Conservation (phyloP, 208 protist species). For the Histomonas meleagridis region DNA sequence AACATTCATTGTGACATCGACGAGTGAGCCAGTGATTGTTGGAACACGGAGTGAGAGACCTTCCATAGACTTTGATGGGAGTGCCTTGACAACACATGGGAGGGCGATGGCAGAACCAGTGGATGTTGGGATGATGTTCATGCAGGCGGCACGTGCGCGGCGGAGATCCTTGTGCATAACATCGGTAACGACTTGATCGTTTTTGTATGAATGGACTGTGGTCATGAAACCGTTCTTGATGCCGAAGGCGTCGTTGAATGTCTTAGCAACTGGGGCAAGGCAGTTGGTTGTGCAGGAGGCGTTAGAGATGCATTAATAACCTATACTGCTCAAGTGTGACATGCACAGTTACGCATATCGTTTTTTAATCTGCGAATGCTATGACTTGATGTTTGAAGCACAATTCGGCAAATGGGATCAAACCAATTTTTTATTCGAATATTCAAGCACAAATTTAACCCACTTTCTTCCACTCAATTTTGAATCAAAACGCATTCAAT, state of each 20-base stretch:
- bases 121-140: constrained; percentile 96
- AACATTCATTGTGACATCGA: constrained; percentile 86
- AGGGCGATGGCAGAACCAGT: constrained; percentile 97
- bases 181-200: constrained; percentile 92
- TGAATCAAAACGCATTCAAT: no score
- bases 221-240: constrained; percentile 88
- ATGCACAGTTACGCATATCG: no score
- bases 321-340: no score
- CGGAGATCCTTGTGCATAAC: constrained; percentile 88
- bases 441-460: no score
- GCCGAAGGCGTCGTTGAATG: constrained; percentile 83
- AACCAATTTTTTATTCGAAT: no score
- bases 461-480: no score
- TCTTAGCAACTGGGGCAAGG: constrained; percentile 87
- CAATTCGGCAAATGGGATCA: no score
- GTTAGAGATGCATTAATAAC: no score
- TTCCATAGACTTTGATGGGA: constrained; percentile 70
- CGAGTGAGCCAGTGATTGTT: constrained; percentile 88
- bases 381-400: no score
- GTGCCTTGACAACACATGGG: constrained; percentile 72
- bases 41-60: constrained; percentile 97
- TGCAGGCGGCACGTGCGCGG: constrained; percentile 70
- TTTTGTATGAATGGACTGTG: constrained; percentile 93
- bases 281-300: constrained; percentile 99
- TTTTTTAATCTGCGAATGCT: no score